Evolutionary conservation across 2,329 filamentous ascomycete genomes (phyloP), one percentile per base, ranked within the genome.

Genomic region (Clonostachys rhizophaga): DNA sequence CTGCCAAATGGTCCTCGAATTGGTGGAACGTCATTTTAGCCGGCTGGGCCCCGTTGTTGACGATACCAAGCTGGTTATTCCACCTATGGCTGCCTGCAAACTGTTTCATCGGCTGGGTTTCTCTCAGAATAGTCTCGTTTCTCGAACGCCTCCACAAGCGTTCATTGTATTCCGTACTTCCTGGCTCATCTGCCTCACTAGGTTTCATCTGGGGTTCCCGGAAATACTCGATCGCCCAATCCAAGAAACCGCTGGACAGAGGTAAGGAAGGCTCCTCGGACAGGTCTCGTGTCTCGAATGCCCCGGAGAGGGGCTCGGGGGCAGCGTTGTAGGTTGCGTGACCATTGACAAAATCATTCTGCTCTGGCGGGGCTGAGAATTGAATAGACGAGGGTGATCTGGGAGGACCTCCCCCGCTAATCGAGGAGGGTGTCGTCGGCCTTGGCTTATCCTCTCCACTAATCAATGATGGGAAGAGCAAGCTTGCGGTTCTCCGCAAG

Each of bases 151-250:
- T 80, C 94, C 94, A 99, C 3, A 99, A 74, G 14, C 94, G 84
- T 61, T 94, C 87, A 57, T 99, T 99, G 68, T 97, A 99, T 64
- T 97, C 91, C 14, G 89, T 89, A 59, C 91, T 96, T 34, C 94
- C 94, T 13, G 94, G 94, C 61, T 99, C 94, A 57, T 99, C 94
- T 20, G 91, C 89, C 63, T 99, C 94, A 49, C 88, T 91, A 4
- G 90, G 86, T 62, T 94, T 95, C 94, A 99, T 97, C 67, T 99
- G 94, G 34, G 94, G 94, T 65, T 97, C 91, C 33, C 91, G 89
- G 76, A 97, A 99, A 64, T 99, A 97, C 65, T 92, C 92, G 41
- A 94, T 91, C 5, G 91, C 96, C 91, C 92, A 99, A 53, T 96
- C 89, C 52, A 96, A 76, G 65, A 97, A 95, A 9, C 79, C 84